Evolutionary conservation across 2,329 filamentous ascomycete genomes (phyloP).

Genomic region (Madurella mycetomatis): DNA sequence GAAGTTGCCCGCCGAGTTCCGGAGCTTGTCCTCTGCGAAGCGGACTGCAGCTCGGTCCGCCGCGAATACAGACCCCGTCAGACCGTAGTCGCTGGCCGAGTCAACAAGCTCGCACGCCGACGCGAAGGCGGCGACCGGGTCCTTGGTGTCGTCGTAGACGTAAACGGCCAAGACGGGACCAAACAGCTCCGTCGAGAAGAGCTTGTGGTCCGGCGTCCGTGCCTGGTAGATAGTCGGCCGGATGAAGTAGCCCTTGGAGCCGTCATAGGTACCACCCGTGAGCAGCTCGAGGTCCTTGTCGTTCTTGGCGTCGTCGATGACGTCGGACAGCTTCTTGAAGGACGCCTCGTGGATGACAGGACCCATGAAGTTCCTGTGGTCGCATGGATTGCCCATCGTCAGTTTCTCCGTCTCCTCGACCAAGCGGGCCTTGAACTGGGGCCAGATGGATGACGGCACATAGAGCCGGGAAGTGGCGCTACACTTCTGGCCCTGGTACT

Average conservation of each 20-base stretch:
- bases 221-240: conserved; percentile 44
- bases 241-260: conserved; percentile 41
- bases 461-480: conserved; percentile 50
- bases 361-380: conserved; percentile 39
- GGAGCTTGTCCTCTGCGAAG: conserved; percentile 46
- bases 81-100: conserved; percentile 63
- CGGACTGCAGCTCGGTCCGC: conserved; percentile 44
- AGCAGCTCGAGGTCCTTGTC: conserved; percentile 42
- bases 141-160: conserved; percentile 44
- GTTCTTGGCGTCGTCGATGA: conserved; percentile 42
- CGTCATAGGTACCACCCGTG: conserved; percentile 42
- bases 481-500: conserved; percentile 51
- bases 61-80: conserved; percentile 49
- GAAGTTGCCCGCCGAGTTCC: conserved; percentile 54
- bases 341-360: conserved; percentile 46
- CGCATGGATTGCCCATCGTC: conserved; percentile 29
- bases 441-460: conserved; percentile 45
- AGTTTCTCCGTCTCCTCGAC: conserved; percentile 35
- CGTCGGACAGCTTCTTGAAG: conserved; percentile 41
- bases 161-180: conserved; percentile 44
- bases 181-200: conserved; percentile 46
- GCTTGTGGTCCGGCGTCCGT: conserved; percentile 37
- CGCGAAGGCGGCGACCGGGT: conserved; percentile 39
- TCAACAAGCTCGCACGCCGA: conserved; percentile 62
- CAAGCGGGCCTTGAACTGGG: conserved; percentile 36